Evolutionary conservation across 177 flowering plant species (phyloP).

Genomic region (Vitis hybrid): DNA sequence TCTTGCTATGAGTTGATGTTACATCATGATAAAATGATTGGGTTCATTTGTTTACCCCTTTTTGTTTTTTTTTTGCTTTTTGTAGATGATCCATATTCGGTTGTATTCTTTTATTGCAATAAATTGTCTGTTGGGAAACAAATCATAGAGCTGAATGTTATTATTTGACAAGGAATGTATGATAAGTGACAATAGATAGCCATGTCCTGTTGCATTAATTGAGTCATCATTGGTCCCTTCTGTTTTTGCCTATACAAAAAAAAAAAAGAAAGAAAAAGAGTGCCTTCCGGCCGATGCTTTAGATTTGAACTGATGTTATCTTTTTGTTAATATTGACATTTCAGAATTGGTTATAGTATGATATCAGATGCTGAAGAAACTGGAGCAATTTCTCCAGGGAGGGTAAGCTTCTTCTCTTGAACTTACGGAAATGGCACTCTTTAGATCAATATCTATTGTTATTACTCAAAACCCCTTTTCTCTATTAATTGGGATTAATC

Average conservation of each 20-base stretch:
- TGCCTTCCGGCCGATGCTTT: not conserved
- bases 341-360: constrained; percentile 78
- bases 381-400: constrained; percentile 68
- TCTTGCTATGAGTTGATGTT: not conserved
- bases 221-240: too few species aligned
- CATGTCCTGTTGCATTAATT: too few species aligned
- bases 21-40: not conserved
- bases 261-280: too few species aligned
- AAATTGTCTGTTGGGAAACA: too few species aligned
- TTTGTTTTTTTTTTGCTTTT: too few species aligned
- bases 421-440: not conserved
- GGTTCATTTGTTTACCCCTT: not conserved
- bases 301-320: constrained; percentile 9
- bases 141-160: too few species aligned
- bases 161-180: too few species aligned
- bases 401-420: constrained; percentile 35
- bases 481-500: not conserved
- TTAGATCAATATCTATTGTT: not conserved
- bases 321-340: constrained; percentile 1
- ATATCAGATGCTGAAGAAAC: constrained; percentile 71
- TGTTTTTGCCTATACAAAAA: too few species aligned
- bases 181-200: too few species aligned
- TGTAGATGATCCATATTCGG: too few species aligned
- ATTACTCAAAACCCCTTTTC: not conserved
- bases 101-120: too few species aligned